A percentile compares a stretch with the other conserved stretches of the same genome.
phyloP scores from a whole-genome alignment of 805 yeast species.

The Maudiozyma pseudohumilis region DNA sequence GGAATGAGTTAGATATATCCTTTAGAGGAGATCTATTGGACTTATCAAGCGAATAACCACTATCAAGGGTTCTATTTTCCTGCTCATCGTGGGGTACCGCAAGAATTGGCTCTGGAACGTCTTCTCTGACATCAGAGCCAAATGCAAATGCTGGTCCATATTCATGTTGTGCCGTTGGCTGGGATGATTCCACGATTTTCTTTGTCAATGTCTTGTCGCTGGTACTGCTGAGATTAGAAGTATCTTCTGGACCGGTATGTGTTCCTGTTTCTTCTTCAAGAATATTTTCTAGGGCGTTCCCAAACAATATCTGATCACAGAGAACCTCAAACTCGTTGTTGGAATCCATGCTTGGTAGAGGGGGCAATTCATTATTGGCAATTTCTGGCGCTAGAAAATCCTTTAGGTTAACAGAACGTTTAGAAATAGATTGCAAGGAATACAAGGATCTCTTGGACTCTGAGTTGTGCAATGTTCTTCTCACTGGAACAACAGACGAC shows the following conservation, averaged over 20 bases:
- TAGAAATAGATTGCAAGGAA: slow-evolving; percentile 28
- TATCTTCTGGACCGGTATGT: too few relatives aligned
- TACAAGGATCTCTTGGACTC: slow-evolving; percentile 27
- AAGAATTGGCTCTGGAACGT: neutral
- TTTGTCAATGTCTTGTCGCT: neutral
- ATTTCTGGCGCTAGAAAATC: slow-evolving; percentile 14
- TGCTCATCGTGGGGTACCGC: neutral
- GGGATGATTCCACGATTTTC: too few relatives aligned
- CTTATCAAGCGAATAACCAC: too few relatives aligned
- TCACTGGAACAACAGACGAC: neutral
- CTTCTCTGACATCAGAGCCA: too few relatives aligned
- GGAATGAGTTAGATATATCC: slow-evolving; percentile 7
- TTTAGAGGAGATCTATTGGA: slow-evolving; percentile 3
- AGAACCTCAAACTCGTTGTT: slow-evolving; percentile 23
- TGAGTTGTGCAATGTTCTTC: slow-evolving; percentile 22
- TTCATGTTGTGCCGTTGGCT: too few relatives aligned
- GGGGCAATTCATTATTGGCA: slow-evolving; percentile 9
- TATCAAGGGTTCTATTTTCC: neutral
- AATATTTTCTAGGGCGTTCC: slow-evolving; percentile 20
- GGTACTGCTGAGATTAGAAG: too few relatives aligned
- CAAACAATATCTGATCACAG: slow-evolving; percentile 26
- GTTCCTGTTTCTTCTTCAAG: slow-evolving; percentile 20
- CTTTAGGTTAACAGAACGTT: slow-evolving; percentile 27
- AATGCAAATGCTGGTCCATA: neutral
- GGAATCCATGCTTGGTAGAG: slow-evolving; percentile 13